These are phyloP conservation scores for Rhizopus delemar DNA, from an alignment of 371 early-diverging fungal genomes.

Conservation along the genomic window DNA sequence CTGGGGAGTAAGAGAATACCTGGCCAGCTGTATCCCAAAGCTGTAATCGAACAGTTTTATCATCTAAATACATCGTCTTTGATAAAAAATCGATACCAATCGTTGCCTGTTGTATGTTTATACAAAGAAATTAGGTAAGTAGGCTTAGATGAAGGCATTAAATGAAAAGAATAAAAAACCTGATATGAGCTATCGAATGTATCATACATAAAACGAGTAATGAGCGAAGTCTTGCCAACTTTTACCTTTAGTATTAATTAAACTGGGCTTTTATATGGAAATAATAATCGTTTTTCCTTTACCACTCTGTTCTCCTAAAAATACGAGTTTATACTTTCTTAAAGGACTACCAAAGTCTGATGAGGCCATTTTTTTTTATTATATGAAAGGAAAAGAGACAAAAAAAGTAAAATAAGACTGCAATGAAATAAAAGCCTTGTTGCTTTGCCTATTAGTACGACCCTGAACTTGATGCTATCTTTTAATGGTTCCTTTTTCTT, in stretches of 20 bases:
- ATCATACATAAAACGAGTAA: constrained; percentile 97
- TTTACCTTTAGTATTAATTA: not conserved
- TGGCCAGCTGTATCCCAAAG: constrained; percentile 99
- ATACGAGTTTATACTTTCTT: constrained; percentile 85
- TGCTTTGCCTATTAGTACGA: too few relatives aligned
- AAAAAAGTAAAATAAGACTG: not conserved
- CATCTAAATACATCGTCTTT: constrained; percentile 98
- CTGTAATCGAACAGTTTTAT: constrained; percentile 96
- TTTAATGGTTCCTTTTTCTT: too few relatives aligned
- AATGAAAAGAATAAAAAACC: constrained; percentile 33
- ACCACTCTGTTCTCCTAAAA: constrained; percentile 95
- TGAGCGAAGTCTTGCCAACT: constrained; percentile 98
- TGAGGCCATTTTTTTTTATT: constrained; percentile 13
- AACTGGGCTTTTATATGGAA: not conserved
- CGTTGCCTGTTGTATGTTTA: constrained; percentile 77
- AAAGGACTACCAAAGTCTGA: constrained; percentile 59
- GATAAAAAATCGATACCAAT: constrained; percentile 99
- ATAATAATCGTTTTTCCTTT: constrained; percentile 25
- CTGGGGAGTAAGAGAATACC: constrained; percentile 47
- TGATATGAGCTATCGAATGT: constrained; percentile 96
- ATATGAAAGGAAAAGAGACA: not conserved
- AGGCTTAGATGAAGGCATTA: not conserved
- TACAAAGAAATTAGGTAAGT: not conserved
- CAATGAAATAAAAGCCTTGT: too few relatives aligned
- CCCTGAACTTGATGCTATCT: too few relatives aligned